Conservation (phyloP, 495 filamentous ascomycete genomes). For the Gamarada debralockiae region DNA sequence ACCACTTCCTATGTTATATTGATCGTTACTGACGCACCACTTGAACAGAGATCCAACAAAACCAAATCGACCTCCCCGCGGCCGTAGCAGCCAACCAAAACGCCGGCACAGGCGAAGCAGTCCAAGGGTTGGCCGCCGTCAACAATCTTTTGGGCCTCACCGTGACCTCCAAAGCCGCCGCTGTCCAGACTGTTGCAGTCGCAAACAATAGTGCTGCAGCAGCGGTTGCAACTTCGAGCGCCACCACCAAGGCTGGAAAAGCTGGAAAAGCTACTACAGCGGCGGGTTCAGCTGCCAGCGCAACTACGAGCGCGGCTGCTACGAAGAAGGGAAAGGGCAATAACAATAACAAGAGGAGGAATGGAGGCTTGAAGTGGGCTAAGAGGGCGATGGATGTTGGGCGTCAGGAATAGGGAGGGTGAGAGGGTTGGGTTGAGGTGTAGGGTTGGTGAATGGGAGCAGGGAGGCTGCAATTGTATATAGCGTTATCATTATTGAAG, state of each 20-base stretch:
- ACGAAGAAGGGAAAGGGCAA: background rate
- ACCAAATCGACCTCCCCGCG: conserved; percentile 32
- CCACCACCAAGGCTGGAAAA: background rate
- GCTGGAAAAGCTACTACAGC: background rate
- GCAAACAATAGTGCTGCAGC: background rate
- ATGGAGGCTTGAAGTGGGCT: background rate
- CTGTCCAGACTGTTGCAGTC: background rate
- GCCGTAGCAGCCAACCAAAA: conserved; percentile 34
- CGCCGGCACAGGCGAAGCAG: conserved; percentile 26
- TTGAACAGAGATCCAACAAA: conserved; percentile 28
- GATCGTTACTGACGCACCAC: too few relatives aligned
- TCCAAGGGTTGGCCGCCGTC: conserved; percentile 31
- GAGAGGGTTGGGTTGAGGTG: too few relatives aligned
- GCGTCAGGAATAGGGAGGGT: too few relatives aligned
- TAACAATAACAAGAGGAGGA: too few relatives aligned
- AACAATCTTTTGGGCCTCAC: background rate
- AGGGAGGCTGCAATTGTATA: too few relatives aligned
- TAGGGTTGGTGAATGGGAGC: too few relatives aligned
- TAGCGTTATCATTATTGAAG: too few relatives aligned
- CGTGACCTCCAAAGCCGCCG: background rate
- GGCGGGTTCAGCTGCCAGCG: background rate
- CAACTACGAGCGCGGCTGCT: background rate
- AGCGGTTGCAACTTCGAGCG: background rate
- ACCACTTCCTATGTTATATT: too few relatives aligned
- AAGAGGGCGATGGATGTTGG: background rate